Conservation (phyloP, 768 basidiomycete genomes). For the Lactifluus echinatus region DNA sequence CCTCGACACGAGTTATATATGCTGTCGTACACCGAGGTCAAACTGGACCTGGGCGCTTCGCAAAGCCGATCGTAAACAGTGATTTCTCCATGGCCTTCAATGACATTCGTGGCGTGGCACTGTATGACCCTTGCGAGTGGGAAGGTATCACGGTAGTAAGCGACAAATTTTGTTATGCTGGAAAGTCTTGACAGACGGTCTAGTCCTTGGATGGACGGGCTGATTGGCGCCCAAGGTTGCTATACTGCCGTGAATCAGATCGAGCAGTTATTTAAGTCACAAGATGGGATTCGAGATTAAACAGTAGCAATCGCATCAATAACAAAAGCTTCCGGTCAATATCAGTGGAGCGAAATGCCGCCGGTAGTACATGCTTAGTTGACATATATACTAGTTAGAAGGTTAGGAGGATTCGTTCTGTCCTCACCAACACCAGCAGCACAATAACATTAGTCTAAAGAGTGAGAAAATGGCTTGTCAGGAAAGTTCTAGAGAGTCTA, state of each 20-base stretch:
- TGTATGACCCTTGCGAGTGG: background rate
- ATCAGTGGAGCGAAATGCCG: background rate
- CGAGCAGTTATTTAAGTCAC: background rate
- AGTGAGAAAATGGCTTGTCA: no score
- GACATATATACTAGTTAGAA: no score
- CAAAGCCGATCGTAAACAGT: background rate
- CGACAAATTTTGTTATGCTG: background rate
- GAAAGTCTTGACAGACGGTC: background rate
- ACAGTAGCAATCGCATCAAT: background rate
- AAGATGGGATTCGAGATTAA: background rate
- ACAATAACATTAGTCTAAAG: background rate
- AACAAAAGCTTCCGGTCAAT: background rate
- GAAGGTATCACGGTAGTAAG: background rate
- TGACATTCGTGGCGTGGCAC: background rate
- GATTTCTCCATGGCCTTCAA: background rate
- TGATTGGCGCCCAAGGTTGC: constrained; percentile 1
- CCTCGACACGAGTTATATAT: background rate
- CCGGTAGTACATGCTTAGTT: background rate
- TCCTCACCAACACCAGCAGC: background rate
- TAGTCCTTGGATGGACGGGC: background rate
- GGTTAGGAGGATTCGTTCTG: no score
- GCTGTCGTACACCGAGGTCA: background rate
- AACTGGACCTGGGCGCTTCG: background rate
- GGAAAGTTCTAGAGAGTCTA: no score
- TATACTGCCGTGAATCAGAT: background rate